Percentiles rank a stretch among this genome's conserved stretches.
Evolutionary conservation across 192 early-diverging fungal genomes (phyloP).

Genomic region (Coemansia sp.): DNA sequence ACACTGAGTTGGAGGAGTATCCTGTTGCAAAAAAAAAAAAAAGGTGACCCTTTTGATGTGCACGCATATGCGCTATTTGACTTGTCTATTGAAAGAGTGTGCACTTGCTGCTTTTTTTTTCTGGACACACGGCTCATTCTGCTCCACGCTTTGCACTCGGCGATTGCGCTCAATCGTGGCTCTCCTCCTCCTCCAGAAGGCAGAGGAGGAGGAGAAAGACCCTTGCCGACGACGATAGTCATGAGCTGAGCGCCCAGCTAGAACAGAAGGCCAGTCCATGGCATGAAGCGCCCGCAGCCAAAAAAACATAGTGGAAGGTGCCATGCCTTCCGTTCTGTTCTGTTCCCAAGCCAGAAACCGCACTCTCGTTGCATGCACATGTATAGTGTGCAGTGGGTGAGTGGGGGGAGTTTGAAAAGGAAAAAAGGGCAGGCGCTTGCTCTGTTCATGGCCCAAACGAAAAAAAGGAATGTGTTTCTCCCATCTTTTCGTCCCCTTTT

Average conservation of each 20-base stretch:
- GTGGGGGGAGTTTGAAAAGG: slow-evolving; percentile 9
- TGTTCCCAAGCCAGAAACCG: slow-evolving; percentile 1
- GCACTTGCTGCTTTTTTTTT: background rate
- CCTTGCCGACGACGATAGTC: background rate
- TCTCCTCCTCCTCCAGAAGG: background rate
- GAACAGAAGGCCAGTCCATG: background rate
- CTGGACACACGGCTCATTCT: background rate
- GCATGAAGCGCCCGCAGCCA: background rate
- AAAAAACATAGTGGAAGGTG: background rate
- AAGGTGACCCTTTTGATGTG: background rate
- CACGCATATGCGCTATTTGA: slow-evolving; percentile 9
- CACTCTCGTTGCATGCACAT: slow-evolving; percentile 23
- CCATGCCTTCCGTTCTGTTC: background rate
- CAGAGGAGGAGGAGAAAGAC: background rate
- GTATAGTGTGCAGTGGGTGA: slow-evolving; percentile 31
- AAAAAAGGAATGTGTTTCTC: background rate
- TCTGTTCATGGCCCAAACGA: background rate
- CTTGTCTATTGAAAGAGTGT: slow-evolving; percentile 3
- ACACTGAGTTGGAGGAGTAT: background rate
- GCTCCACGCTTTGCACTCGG: too few species aligned
- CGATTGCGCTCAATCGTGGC: background rate
- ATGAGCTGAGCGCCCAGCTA: background rate
- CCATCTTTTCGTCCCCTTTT: too few species aligned
- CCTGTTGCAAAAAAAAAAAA: background rate
- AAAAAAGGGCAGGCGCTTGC: background rate